Conservation (phyloP, 306 rosid species). For the Lotus japonicus region DNA sequence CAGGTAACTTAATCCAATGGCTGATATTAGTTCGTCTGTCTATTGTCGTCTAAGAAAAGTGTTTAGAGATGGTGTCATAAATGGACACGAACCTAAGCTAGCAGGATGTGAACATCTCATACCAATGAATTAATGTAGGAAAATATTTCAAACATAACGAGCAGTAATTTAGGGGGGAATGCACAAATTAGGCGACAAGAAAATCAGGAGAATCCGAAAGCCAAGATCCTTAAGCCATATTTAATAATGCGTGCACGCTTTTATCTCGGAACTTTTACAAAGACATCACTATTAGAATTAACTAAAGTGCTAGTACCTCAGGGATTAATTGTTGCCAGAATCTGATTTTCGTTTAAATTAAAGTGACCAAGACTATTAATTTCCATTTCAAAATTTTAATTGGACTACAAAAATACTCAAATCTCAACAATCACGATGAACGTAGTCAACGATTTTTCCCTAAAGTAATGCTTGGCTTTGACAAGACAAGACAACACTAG, state of each 20-base stretch:
- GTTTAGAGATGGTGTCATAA: too few relatives aligned
- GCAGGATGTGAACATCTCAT: background rate
- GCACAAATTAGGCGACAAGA: background rate
- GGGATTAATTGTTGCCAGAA: background rate
- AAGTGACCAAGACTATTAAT: background rate
- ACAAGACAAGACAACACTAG: constrained; percentile 7
- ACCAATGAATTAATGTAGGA: background rate
- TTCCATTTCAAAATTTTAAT: constrained; percentile 8
- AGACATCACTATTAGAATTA: background rate
- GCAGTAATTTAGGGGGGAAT: background rate
- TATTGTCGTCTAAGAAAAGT: too few relatives aligned
- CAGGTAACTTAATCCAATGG: too few relatives aligned
- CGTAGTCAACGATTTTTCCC: constrained; percentile 19
- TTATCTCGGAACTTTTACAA: background rate
- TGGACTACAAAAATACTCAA: background rate
- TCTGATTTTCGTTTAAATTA: background rate
- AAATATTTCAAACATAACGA: background rate
- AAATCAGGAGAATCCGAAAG: background rate
- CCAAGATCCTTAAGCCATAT: background rate
- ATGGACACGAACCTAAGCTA: background rate
- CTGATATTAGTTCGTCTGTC: too few relatives aligned
- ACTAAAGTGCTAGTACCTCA: background rate
- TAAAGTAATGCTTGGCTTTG: constrained; percentile 27
- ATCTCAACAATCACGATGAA: background rate
- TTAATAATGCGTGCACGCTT: background rate